Conservation (phyloP, 2,329 filamentous ascomycete genomes). For the Hypoxylon sp. region DNA sequence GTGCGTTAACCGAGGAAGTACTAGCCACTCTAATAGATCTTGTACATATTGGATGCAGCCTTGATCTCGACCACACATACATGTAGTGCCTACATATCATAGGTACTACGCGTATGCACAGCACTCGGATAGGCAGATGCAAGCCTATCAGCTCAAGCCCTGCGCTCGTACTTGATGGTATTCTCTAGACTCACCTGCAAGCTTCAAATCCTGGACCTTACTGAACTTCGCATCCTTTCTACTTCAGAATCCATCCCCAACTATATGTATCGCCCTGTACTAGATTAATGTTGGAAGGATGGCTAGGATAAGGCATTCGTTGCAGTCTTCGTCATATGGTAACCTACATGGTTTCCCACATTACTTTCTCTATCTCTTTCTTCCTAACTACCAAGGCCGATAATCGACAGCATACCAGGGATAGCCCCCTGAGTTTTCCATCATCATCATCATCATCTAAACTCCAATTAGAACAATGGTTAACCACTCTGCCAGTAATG, state of each 20-base stretch:
- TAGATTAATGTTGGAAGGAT: background rate
- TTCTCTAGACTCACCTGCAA: slow-evolving; percentile 7
- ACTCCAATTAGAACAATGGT: background rate
- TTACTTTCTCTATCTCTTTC: background rate
- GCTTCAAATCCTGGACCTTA: slow-evolving; percentile 10
- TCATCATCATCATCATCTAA: too few relatives aligned
- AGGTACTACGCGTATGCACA: slow-evolving; percentile 6
- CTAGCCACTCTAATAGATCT: slow-evolving; percentile 23
- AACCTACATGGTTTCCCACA: background rate
- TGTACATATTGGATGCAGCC: slow-evolving; percentile 24
- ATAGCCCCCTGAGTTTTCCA: background rate
- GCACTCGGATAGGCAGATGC: slow-evolving; percentile 20
- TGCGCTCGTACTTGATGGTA: slow-evolving; percentile 1
- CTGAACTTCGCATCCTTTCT: background rate
- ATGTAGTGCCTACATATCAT: slow-evolving; percentile 6
- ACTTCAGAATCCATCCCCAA: slow-evolving; percentile 10
- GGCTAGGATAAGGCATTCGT: background rate
- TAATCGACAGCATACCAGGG: background rate
- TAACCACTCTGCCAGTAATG: slow-evolving; percentile 13
- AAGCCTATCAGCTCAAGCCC: slow-evolving; percentile 39
- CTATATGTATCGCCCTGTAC: slow-evolving; percentile 1
- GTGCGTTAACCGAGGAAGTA: slow-evolving; percentile 31
- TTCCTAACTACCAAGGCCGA: background rate
- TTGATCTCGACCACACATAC: slow-evolving; percentile 11
- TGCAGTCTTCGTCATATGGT: background rate